Base-by-base conservation (phyloP, 805 yeast genomes). In the Metschnikowia noctiluminum region DNA sequence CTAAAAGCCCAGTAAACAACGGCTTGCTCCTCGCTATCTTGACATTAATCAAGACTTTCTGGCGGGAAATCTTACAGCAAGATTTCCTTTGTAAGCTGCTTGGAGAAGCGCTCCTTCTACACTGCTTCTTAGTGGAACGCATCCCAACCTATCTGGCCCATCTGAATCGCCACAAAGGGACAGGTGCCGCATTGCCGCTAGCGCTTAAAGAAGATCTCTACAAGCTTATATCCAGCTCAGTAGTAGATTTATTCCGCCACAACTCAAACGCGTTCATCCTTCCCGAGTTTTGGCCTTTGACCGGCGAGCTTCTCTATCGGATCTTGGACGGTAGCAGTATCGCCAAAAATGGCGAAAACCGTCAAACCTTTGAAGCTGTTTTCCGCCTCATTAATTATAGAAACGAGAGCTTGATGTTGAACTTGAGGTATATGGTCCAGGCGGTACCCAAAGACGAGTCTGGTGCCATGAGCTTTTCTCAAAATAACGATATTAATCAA, bases 371-470 rank as follows among this genome's bases (percentile, higher is more conserved):
- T 0, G 62, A 58, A 26, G 79, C 78, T 38, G 85, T 81, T 48
- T 73, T 82, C 43, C 82, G 82, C 43, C 60, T 85, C 30, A 78
- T 85, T 6, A 77, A 81, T 43, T 84, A 81, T 58, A 68, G 91
- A 59, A 86, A 86, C 61, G 89, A 85, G 65, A 84, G 89, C 2
- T 68, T 86, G 45, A 81, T 83, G 76, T 70, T 82, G 40, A 81
- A 80, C 58, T 69, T 60, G 66, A 63, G 57, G n/a, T 49, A 52
- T 30, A 47, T 47, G 13, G 42, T 28, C 21, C 21, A 21, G 21
- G 21, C 21, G 21, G 21, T 2, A 21, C 21, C 21, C 26, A 52
- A 47, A 34, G 47, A 46, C 21, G 35, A 27, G 6, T 28, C 46
- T 15, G 32, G 10, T 12, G 32, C 13, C 13, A 3, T 12, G 13